Evolutionary conservation across 1,139 yeast genomes (phyloP), one percentile per base, ranked within the genome.

Genomic region (Pneumocystis oryctolagi): DNA sequence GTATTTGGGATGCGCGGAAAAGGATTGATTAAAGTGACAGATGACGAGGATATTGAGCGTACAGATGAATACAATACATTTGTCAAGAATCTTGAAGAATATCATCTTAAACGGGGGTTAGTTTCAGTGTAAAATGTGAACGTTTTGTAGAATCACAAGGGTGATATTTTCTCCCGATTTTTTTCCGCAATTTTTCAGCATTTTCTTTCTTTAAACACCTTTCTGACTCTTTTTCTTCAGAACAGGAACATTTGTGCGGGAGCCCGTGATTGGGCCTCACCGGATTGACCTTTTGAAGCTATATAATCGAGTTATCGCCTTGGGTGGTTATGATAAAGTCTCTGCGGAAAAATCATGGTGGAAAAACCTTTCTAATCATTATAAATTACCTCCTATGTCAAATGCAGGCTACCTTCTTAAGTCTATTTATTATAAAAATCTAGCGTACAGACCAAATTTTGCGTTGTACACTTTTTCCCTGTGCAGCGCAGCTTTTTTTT

Each of bases 321-420:
- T 60, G 31, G 67, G 67, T n/a, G 67, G 67, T 3, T 65, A 65
- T 56, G 67, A 65, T 55, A 62, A 60, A 30, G 66, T 65, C n/a
- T 64, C 67, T 5, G 63, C 64, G 16, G 39, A 34, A 8, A 60
- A 59, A 30, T 61, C 62, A 25, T 61, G 64, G 61, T 64, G 66
- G 66, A 63, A 64, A 32, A 58, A 64, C 25, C 55, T 64, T 6
- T 65, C 64, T 16, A 62, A 62, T 31, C 64, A 62, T 34, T 62
- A 64, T 42, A 37, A 62, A 42, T 60, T 64, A 14, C 65, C 65
- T 9, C 65, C 65, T 30, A 64, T 63, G 63, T 62, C 66, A 30
- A 64, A 64, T 61, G 65, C 65, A 12, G 64, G 64, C 30, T 65
- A 64, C 42, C 61, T 65, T 20, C 62, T 65, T n/a, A 65, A 65